Percentiles rank a stretch among this genome's conserved stretches.
phyloP scores from a whole-genome alignment of 2,329 filamentous ascomycete species.

The Arthrobotrys sinensis region DNA sequence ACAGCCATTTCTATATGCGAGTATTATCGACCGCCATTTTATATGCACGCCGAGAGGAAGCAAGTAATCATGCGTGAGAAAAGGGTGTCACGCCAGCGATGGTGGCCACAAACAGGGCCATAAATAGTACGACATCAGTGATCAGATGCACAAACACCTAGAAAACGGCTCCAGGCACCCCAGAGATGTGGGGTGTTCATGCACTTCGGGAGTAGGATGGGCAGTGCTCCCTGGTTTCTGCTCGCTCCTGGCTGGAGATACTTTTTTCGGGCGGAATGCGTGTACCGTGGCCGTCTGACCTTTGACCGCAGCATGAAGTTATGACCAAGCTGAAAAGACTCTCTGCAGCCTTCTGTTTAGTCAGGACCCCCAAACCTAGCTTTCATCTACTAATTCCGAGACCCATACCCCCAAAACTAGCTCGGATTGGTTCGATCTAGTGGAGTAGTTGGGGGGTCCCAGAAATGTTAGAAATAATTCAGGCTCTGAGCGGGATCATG shows the following conservation, averaged over 20 bases:
- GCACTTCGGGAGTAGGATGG: not conserved
- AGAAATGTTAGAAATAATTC: not conserved
- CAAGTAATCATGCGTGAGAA: conserved; percentile 31
- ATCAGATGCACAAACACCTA: conserved; percentile 3
- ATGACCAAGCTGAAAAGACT: conserved; percentile 21
- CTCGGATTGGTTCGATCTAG: not conserved
- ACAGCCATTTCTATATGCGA: conserved; percentile 32
- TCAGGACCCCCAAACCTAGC: conserved; percentile 2
- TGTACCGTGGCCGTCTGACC: conserved; percentile 1
- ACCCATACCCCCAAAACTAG: conserved; percentile 7
- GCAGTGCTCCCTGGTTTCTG: not conserved
- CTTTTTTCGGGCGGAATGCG: conserved; percentile 16
- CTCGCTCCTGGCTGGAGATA: conserved; percentile 15
- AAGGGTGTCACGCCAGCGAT: conserved; percentile 14
- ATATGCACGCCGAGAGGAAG: conserved; percentile 30
- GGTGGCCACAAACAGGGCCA: conserved; percentile 1
- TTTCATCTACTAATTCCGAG: not conserved
- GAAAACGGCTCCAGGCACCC: not conserved
- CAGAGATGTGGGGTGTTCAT: conserved; percentile 4
- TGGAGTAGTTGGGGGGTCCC: not conserved
- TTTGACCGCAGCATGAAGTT: not conserved
- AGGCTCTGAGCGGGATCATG: conserved; percentile 12
- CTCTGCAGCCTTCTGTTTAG: conserved; percentile 24
- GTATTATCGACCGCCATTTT: conserved; percentile 25
- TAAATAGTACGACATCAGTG: conserved; percentile 29